Evolutionary conservation across 768 basidiomycete genomes (phyloP), one percentile per base, ranked within the genome.

Genomic region (Phaeolepiota aurea): DNA sequence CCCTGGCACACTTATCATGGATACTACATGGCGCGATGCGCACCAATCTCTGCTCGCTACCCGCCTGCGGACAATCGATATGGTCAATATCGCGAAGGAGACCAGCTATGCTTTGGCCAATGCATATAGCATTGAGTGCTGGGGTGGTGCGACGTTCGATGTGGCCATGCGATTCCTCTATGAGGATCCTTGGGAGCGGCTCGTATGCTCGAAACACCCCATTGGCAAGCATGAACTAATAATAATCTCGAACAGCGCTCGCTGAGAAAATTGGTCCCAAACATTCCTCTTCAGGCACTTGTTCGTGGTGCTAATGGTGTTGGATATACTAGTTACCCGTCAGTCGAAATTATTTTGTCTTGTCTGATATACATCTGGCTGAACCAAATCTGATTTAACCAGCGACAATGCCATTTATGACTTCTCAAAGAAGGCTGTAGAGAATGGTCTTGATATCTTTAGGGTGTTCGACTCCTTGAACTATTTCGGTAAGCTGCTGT

Each of bases 111-210:
- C 94, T 1, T 72, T 99, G 32, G 79, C 88, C 18, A 98, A 98
- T 56, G 89, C 96, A 5, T 99, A 90, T 69, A 87, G 87, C 58
- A 65, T 99, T 47, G 96, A 99, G 60, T 97, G 93, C 71, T 99
- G 96, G 96, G 96, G 96, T 54, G 92, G 93, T 45, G 93, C 94
- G 25, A 98, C 96, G 2, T 99, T 99, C 57, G 94, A 98, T 61
- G 94, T 99, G 38, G 87, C 94, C 16, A 96, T 97, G 92, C 84
- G 94, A 34, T 98, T 99, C 83, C 65, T 99, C 59, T 98, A 99
- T 59, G 96, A 99, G 61, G 96, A 99, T 63, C 96, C 96, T 51
- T 99, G 96, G 96, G 96, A 98, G 59, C 82, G 96, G 49, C 67
- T 99, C 65, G 88, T 89, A 49, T 37, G 79, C 63, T 13, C 33